Evolutionary conservation across 306 rosid species (phyloP).

Genomic region (Prunus mongolica): DNA sequence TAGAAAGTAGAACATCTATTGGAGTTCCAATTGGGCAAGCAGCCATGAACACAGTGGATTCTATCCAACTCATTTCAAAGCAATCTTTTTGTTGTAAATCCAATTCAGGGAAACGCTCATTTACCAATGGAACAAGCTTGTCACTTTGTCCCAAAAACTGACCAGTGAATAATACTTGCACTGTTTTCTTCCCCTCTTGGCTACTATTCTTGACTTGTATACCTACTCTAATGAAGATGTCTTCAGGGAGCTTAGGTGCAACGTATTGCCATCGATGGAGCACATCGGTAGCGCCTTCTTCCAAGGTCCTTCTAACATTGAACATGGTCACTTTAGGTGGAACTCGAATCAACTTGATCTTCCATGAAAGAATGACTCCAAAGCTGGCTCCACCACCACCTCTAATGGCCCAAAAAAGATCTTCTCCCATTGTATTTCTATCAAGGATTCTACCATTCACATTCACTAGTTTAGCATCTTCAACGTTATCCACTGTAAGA

Average conservation of each 20-base stretch:
- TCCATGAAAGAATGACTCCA: conserved; percentile 33
- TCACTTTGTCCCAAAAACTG: neutral
- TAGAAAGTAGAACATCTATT: neutral
- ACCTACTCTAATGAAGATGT: conserved; percentile 11
- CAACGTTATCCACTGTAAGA: conserved; percentile 24
- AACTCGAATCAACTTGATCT: conserved; percentile 24
- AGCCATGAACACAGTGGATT: conserved; percentile 3
- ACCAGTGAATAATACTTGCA: neutral
- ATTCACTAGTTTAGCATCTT: conserved; percentile 27
- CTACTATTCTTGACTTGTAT: neutral
- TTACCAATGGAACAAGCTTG: neutral
- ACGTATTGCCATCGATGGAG: conserved; percentile 17
- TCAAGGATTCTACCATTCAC: conserved; percentile 27
- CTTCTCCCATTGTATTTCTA: conserved; percentile 36
- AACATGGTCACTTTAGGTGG: conserved; percentile 26
- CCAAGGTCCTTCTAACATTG: neutral
- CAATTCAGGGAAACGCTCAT: conserved; percentile 8
- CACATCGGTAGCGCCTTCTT: conserved; percentile 15
- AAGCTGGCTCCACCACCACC: conserved; percentile 42
- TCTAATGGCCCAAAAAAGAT: conserved; percentile 44
- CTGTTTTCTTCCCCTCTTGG: neutral
- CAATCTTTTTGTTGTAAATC: conserved; percentile 7
- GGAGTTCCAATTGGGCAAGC: conserved; percentile 8
- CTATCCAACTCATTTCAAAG: conserved; percentile 7
- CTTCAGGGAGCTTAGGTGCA: conserved; percentile 18